Conservation (phyloP, 2,329 filamentous ascomycete genomes). For the Aspergillus sp. region DNA sequence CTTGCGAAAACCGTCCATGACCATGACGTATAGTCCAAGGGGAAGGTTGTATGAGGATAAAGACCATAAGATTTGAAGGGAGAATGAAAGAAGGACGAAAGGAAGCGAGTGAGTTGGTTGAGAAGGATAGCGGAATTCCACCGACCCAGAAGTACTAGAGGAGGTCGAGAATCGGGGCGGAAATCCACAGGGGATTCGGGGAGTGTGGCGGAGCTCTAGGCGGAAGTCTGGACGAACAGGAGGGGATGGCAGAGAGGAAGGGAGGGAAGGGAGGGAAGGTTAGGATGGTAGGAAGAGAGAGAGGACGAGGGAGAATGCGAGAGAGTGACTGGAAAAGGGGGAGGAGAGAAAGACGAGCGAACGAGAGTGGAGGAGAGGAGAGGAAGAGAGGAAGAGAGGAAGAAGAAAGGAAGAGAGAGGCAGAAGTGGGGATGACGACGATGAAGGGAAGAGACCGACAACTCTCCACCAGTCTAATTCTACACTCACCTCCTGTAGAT, state of each 20-base stretch:
- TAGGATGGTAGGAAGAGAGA: neutral
- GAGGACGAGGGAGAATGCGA: neutral
- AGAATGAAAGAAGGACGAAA: neutral
- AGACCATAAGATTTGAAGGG: slow-evolving; percentile 27
- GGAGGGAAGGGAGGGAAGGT: neutral
- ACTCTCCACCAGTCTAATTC: too few relatives aligned
- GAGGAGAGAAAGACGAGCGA: slow-evolving; percentile 4
- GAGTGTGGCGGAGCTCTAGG: slow-evolving; percentile 7
- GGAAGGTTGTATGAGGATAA: slow-evolving; percentile 19
- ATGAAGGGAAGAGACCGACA: neutral
- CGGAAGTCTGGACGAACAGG: slow-evolving; percentile 4
- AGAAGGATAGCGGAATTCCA: neutral
- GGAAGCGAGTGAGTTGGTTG: neutral
- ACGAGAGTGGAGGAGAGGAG: slow-evolving; percentile 4
- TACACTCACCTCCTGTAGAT: neutral
- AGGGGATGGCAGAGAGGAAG: slow-evolving; percentile 1
- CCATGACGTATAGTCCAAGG: slow-evolving; percentile 27
- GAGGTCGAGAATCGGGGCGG: neutral
- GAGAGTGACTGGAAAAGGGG: neutral
- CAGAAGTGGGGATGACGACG: neutral
- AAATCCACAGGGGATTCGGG: neutral
- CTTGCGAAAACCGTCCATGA: slow-evolving; percentile 37
- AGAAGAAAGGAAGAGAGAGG: slow-evolving; percentile 16
- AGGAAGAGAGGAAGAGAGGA: slow-evolving; percentile 22
- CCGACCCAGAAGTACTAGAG: neutral